phyloP scores from a whole-genome alignment of 139 green algal species.

The Chlorella ohadii region DNA sequence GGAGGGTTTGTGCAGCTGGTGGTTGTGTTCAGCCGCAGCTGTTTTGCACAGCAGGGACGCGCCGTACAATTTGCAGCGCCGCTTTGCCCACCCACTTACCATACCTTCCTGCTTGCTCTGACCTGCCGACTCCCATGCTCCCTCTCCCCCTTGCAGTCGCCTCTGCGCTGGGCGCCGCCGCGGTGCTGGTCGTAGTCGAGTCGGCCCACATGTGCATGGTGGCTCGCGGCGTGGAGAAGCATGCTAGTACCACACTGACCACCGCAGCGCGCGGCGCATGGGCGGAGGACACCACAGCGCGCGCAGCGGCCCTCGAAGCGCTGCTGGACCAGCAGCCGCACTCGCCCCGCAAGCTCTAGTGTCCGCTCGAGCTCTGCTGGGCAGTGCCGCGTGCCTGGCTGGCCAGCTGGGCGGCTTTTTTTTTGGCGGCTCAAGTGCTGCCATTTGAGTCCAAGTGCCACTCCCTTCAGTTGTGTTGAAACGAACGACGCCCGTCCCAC shows the following conservation, averaged over 20 bases:
- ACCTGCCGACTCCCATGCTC: not conserved
- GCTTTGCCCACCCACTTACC: too few relatives aligned
- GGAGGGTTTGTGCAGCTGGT: too few relatives aligned
- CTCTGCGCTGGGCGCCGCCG: not conserved
- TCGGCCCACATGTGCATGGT: constrained; percentile 99
- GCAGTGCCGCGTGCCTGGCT: too few relatives aligned
- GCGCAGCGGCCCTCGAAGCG: constrained; percentile 32
- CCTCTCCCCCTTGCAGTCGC: constrained; percentile 9
- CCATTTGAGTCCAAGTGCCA: too few relatives aligned
- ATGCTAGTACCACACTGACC: constrained; percentile 79
- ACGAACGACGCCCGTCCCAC: not conserved
- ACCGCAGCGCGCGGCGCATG: constrained; percentile 63
- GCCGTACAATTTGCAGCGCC: too few relatives aligned
- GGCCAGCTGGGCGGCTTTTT: too few relatives aligned
- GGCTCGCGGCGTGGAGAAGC: constrained; percentile 91
- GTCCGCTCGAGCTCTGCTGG: not conserved
- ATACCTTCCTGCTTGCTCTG: too few relatives aligned
- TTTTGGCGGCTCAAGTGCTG: too few relatives aligned
- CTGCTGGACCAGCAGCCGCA: constrained; percentile 16
- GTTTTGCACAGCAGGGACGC: not conserved
- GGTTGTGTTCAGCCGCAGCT: too few relatives aligned
- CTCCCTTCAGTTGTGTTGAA: not conserved
- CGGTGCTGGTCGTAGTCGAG: constrained; percentile 83
- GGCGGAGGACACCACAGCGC: constrained; percentile 33
- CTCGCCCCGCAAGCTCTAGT: not conserved